These are phyloP conservation scores for Arxiozyma heterogenica DNA, from an alignment of 1,139 yeast species.

Conservation along the genomic window DNA sequence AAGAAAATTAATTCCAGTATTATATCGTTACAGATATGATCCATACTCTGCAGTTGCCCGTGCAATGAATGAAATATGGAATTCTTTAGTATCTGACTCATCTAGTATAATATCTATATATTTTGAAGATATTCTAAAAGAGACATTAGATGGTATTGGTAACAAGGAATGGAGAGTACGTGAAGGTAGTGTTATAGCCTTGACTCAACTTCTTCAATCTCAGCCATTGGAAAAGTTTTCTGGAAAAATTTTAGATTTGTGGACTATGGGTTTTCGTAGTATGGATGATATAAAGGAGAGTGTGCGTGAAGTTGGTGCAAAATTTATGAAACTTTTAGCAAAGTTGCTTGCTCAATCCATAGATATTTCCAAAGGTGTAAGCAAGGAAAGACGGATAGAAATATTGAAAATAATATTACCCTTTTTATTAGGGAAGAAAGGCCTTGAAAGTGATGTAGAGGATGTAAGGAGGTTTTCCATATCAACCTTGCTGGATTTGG, in stretches of 20 bases:
- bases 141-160: slow-evolving; percentile 62
- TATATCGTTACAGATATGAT: slow-evolving; percentile 78
- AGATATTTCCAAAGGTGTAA: slow-evolving; percentile 29
- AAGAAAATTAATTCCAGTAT: slow-evolving; percentile 62
- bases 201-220: slow-evolving; percentile 61
- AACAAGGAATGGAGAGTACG: slow-evolving; percentile 89
- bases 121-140: slow-evolving; percentile 52
- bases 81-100: slow-evolving; percentile 56
- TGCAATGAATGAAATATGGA: slow-evolving; percentile 89
- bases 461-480: slow-evolving; percentile 74
- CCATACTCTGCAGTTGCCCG: slow-evolving; percentile 67
- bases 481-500: slow-evolving; percentile 59
- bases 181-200: slow-evolving; percentile 76
- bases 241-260: slow-evolving; percentile 51
- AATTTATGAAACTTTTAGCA: slow-evolving; percentile 59
- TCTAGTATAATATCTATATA: slow-evolving; percentile 45
- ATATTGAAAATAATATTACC: slow-evolving; percentile 63
- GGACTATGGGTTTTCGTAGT: slow-evolving; percentile 82
- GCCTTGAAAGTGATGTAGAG: slow-evolving; percentile 76
- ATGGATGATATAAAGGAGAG: slow-evolving; percentile 94
- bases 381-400: slow-evolving; percentile 38
- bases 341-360: slow-evolving; percentile 53
- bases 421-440: slow-evolving; percentile 68
- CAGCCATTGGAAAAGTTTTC: slow-evolving; percentile 49
- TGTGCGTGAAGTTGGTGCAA: slow-evolving; percentile 73